Evolutionary conservation across 1,284 basidiomycete genomes (phyloP).

Genomic region (Peniophora sp.): DNA sequence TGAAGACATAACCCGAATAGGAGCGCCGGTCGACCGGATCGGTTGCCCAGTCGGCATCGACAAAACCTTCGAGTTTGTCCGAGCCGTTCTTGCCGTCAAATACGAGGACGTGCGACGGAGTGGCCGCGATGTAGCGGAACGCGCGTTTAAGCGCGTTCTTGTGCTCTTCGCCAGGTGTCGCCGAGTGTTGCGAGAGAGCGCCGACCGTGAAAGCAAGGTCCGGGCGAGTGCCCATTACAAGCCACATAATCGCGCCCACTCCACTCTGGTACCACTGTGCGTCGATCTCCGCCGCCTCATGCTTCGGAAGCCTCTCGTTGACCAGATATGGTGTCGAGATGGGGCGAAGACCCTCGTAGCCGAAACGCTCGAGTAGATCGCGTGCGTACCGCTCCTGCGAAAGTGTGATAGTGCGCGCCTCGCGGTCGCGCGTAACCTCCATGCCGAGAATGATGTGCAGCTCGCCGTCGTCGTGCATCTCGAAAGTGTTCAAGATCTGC

Average conservation of each 20-base stretch:
- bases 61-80: constrained; percentile 4
- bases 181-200: constrained; percentile 15
- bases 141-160: constrained; percentile 20
- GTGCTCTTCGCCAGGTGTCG: constrained; percentile 16
- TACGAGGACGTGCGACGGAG: constrained; percentile 5
- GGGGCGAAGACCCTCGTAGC: constrained; percentile 13
- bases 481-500: constrained; percentile 16
- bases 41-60: constrained; percentile 4
- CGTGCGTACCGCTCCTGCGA: constrained; percentile 21
- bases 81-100: neutral
- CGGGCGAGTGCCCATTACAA: constrained; percentile 16
- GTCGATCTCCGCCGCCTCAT: neutral
- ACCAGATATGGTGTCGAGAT: constrained; percentile 12
- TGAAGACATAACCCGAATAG: constrained; percentile 4
- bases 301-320: neutral
- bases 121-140: constrained; percentile 18
- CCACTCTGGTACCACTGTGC: constrained; percentile 1
- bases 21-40: constrained; percentile 3
- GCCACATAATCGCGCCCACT: constrained; percentile 4
- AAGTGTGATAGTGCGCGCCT: constrained; percentile 18
- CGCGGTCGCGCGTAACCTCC: constrained; percentile 19
- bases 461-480: constrained; percentile 23
- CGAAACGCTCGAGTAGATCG: constrained; percentile 18
- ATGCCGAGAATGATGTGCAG: constrained; percentile 26
- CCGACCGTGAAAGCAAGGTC: constrained; percentile 23